Conservation (phyloP, 208 protist genomes). For the Trypanosoma melophagium region DNA sequence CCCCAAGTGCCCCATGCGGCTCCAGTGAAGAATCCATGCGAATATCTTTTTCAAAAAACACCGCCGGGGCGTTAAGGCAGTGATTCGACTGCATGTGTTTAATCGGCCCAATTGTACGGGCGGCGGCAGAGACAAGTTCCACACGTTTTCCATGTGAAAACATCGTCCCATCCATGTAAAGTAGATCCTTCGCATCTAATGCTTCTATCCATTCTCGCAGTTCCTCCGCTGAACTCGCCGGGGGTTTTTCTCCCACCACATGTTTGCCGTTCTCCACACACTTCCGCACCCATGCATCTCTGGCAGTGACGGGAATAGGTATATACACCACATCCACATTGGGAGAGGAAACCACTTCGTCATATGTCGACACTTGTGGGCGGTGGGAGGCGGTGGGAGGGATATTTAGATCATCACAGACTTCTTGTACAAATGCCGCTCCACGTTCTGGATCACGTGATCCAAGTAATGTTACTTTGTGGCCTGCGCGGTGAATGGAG, state of each 20-base stretch:
- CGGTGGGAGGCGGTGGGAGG: background rate
- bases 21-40: slow-evolving; percentile 48
- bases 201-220: slow-evolving; percentile 55
- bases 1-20: slow-evolving; percentile 53
- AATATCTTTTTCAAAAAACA: slow-evolving; percentile 43
- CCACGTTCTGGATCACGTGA: slow-evolving; percentile 8
- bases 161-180: slow-evolving; percentile 75
- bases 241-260: slow-evolving; percentile 63
- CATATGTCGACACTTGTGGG: slow-evolving; percentile 29
- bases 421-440: slow-evolving; percentile 3
- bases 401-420: slow-evolving; percentile 50
- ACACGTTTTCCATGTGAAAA: slow-evolving; percentile 48
- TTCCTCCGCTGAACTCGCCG: slow-evolving; percentile 35
- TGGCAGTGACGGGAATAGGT: slow-evolving; percentile 37
- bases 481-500: slow-evolving; percentile 14
- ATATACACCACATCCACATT: slow-evolving; percentile 39
- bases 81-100: slow-evolving; percentile 48
- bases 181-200: slow-evolving; percentile 36
- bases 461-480: slow-evolving; percentile 3
- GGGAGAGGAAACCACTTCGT: slow-evolving; percentile 28
- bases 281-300: slow-evolving; percentile 43
- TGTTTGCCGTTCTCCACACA: slow-evolving; percentile 61
- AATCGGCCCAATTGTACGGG: slow-evolving; percentile 30
- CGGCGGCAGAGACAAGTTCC: slow-evolving; percentile 24
- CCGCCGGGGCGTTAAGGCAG: slow-evolving; percentile 23